Base-by-base conservation (phyloP, 371 early-diverging fungal species). In the Aphelidium insulamus region DNA sequence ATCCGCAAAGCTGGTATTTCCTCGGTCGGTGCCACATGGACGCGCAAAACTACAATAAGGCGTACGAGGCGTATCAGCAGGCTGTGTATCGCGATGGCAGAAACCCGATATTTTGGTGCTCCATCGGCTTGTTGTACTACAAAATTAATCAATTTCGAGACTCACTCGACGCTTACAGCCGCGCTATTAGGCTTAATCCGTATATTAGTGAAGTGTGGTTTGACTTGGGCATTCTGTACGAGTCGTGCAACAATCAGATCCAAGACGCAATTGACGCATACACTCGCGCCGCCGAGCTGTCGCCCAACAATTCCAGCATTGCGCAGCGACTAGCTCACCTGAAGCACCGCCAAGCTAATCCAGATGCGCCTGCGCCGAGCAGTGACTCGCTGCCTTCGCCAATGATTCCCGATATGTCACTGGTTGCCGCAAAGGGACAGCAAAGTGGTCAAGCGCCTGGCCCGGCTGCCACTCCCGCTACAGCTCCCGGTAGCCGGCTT, bases 91-190 rank as follows among this genome's bases (percentile, higher is more conserved):
- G 84, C 18, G 94, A 97, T 45, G 74, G 77, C 6, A 69, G 74
- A 28, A 92, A 97, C 41, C 88, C 97, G 1, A 78, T 77, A 2
- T 91, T 88, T 46, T 97, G 97, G 97, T 92, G 94, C 51, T 87
- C 90, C 7, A 97, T 97, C 44, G 97, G 97, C 39, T 87, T 94
- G 0, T 58, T 97, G 0, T 97, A 97, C 44, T 94, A 75, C 58
- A 85, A 90, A 46, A 90, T 90, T 46, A 81, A 77, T 39, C 97
- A 86, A 12, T 27, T 15, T 10, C 60, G 85, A 4, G 95, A 97
- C 48, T 92, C 97, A 0, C 54, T 97, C 43, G 95, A 97, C 54
- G 94, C 95, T 5, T 97, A 91, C 45, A 81, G 76, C 43, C 68
- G 90, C 26, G 94, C 95, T 0, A 86, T 94, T 36, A 73, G 85